Base-by-base conservation (phyloP, 805 yeast species). In the Starmerella apicola region DNA sequence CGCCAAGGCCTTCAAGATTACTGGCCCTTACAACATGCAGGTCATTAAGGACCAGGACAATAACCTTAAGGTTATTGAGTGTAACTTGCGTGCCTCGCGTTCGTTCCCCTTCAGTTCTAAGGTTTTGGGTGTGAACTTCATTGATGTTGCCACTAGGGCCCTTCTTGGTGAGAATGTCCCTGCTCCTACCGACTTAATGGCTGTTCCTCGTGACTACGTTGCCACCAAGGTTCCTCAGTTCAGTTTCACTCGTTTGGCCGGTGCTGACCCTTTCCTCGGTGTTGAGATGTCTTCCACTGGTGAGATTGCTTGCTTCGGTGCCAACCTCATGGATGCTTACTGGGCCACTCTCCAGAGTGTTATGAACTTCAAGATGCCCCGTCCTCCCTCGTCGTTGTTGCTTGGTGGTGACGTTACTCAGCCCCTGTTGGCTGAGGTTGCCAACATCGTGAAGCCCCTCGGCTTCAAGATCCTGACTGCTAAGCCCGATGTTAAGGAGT, bases 201-300 rank as follows among this genome's bases (percentile, higher is more conserved):
- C 68, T 41, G 67, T 70, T 54, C 54, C 68, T 43, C 81, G 83
- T 63, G 67, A 73, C 52, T 81, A 84, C 56, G 97, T 88, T 58
- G 97, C 97, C 37, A 81, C 93, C 41, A 91, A 91, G 67, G 96
- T 88, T 40, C 98, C 99, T 35, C 99, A 91, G 67, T 91, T 91
- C 65, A 88, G 97, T 6, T 91, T 91, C 70, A 86, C 97, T 29
- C 78, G 99, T 68, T 71, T 91, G 56, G 96, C 97, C 16, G 99
- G 98, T 51, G 99, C 99, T 37, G 99, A 91, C 63, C 99, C 99
- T 49, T 86, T 82, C 72, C 71, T 91, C 58, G 98, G 98, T 49
- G 98, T 91, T 51, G 99, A 91, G 68, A 91, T 91, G 99, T 79
- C 97, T 5, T 86, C 97, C 10, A 91, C 99, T 38, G 99, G 99